Evolutionary conservation across 2,329 filamentous ascomycete species (phyloP).

Genomic region (Claviceps sp.): DNA sequence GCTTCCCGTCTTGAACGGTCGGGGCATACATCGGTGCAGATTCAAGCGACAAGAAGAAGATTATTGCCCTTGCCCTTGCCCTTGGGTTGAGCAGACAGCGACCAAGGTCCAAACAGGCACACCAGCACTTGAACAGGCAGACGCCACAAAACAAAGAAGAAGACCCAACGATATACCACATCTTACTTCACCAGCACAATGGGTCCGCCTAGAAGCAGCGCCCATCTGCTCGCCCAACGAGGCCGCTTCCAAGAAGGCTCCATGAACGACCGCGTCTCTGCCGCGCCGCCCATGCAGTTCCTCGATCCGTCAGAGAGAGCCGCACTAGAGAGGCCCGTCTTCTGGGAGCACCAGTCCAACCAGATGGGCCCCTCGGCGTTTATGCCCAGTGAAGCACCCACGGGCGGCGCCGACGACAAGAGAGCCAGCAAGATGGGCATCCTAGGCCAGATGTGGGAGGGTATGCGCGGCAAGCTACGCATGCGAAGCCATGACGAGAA

Average conservation of each 20-base stretch:
- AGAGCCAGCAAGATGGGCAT: constrained; percentile 14
- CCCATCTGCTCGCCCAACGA: constrained; percentile 14
- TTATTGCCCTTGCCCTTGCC: too few species aligned
- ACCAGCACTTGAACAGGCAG: neutral
- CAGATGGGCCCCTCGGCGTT: neutral
- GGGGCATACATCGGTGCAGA: too few species aligned
- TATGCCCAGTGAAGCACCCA: constrained; percentile 4
- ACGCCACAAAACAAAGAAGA: neutral
- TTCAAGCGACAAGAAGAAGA: too few species aligned
- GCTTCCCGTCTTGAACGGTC: too few species aligned
- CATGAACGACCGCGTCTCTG: constrained; percentile 70
- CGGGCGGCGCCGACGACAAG: neutral
- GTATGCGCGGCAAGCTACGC: constrained; percentile 20
- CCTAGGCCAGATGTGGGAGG: constrained; percentile 25
- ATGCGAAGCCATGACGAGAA: constrained; percentile 16
- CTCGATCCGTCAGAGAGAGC: constrained; percentile 29
- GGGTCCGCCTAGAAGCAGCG: constrained; percentile 16
- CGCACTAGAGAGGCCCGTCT: constrained; percentile 16
- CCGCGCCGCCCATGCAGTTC: constrained; percentile 56
- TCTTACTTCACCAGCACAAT: constrained; percentile 7
- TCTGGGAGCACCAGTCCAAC: neutral
- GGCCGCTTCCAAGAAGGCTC: constrained; percentile 64
- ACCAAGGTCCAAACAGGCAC: neutral
- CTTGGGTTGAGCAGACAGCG: too few species aligned
- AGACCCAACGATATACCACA: neutral